A percentile compares a stretch with the other conserved stretches of the same genome.
Conservation (phyloP, 1,284 basidiomycete genomes). For the Blastosporella zonata region DNA sequence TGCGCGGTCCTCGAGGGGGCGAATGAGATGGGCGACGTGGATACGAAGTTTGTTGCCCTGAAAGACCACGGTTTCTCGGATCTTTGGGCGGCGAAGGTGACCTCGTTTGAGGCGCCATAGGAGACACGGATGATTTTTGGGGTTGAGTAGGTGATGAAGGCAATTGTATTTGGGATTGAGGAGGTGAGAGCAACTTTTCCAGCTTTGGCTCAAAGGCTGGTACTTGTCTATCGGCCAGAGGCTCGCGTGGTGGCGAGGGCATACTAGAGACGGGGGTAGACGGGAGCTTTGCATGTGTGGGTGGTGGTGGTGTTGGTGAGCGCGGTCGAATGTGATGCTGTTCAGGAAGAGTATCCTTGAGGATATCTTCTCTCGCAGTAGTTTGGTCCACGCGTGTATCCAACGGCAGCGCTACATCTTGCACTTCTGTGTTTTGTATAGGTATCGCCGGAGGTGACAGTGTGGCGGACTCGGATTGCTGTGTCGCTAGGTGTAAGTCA, state of each 20-base stretch:
- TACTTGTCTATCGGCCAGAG: slow-evolving; percentile 1
- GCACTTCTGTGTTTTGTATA: neutral
- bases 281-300: neutral
- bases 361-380: neutral
- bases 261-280: neutral
- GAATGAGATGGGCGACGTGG: slow-evolving; percentile 26
- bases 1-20: slow-evolving; percentile 39
- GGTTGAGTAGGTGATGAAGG: neutral
- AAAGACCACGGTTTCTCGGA: slow-evolving; percentile 17
- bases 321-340: neutral
- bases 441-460: neutral
- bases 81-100: slow-evolving; percentile 25
- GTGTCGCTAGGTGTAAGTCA: no score
- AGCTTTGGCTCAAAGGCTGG: slow-evolving; percentile 1
- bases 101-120: neutral
- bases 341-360: neutral
- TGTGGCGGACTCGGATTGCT: neutral
- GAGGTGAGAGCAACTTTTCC: neutral
- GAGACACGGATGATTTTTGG: slow-evolving; percentile 11
- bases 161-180: neutral
- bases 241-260: slow-evolving; percentile 5
- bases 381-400: neutral
- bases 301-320: neutral
- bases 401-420: neutral
- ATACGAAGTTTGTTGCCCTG: neutral